Conservation (phyloP, 2,329 filamentous ascomycete genomes). For the Thielaviopsis punctulata region DNA sequence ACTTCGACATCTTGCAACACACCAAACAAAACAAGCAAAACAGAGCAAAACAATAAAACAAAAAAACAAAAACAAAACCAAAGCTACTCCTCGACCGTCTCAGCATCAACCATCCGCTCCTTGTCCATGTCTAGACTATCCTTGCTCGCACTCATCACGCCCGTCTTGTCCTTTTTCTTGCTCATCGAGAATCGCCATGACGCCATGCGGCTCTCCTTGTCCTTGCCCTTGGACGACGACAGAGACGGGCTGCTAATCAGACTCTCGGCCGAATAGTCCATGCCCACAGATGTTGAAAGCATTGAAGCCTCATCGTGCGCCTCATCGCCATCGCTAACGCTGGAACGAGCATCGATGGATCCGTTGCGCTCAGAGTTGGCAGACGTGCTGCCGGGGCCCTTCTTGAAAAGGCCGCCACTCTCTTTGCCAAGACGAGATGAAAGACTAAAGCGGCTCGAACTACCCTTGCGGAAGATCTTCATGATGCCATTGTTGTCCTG, state of each 20-base stretch:
- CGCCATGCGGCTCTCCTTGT: constrained; percentile 32
- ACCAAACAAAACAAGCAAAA: too few relatives aligned
- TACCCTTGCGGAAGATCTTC: constrained; percentile 47
- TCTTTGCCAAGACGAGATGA: constrained; percentile 39
- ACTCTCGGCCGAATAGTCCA: constrained; percentile 26
- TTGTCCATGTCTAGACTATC: constrained; percentile 36
- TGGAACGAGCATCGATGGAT: constrained; percentile 34
- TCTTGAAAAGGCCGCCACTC: constrained; percentile 36
- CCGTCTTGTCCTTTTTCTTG: constrained; percentile 37
- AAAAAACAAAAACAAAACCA: too few relatives aligned
- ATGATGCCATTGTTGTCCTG: constrained; percentile 40
- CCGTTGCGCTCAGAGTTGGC: constrained; percentile 39
- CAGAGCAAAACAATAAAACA: too few relatives aligned
- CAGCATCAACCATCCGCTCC: constrained; percentile 11
- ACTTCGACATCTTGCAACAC: too few relatives aligned
- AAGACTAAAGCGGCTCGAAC: constrained; percentile 47
- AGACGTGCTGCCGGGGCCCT: constrained; percentile 34
- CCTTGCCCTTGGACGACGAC: constrained; percentile 29
- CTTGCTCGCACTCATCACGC: constrained; percentile 18
- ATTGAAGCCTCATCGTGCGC: constrained; percentile 26
- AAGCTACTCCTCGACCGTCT: neutral
- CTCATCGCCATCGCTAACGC: constrained; percentile 39
- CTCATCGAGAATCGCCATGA: constrained; percentile 41
- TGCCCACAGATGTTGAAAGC: constrained; percentile 9
- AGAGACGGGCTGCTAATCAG: constrained; percentile 38